These are phyloP conservation scores for Pythium monospermum DNA, from an alignment of 352 stramenopile genomes.

Conservation along the genomic window DNA sequence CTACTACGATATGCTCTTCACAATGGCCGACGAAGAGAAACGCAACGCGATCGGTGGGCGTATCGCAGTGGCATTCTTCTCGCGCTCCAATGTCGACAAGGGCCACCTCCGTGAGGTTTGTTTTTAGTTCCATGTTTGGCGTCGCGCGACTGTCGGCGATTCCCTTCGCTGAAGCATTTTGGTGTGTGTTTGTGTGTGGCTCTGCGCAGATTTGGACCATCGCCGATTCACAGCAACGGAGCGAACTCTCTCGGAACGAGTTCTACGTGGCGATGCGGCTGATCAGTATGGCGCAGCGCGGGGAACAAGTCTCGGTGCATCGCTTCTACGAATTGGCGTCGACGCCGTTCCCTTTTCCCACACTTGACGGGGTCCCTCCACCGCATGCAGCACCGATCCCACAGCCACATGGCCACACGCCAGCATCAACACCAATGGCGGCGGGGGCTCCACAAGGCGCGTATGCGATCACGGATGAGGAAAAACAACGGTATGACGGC, in stretches of 20 bases:
- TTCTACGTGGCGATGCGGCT: slow-evolving; percentile 86
- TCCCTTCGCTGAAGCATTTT: neutral
- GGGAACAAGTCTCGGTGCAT: slow-evolving; percentile 56
- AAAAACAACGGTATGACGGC: slow-evolving; percentile 87
- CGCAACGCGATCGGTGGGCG: slow-evolving; percentile 82
- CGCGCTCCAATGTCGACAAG: slow-evolving; percentile 88
- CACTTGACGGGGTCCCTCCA: slow-evolving; percentile 58
- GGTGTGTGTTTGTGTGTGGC: neutral
- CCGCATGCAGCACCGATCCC: slow-evolving; percentile 20
- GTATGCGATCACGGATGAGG: slow-evolving; percentile 86
- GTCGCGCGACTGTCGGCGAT: neutral
- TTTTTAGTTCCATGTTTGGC: no score
- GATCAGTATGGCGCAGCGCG: slow-evolving; percentile 78
- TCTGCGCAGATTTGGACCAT: slow-evolving; percentile 69
- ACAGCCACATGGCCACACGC: neutral
- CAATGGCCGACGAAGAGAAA: slow-evolving; percentile 80
- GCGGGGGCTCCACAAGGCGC: slow-evolving; percentile 6
- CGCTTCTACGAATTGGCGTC: slow-evolving; percentile 64
- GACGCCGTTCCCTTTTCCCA: slow-evolving; percentile 49
- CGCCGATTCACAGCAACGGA: slow-evolving; percentile 60
- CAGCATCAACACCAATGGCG: neutral
- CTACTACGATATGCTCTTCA: slow-evolving; percentile 91
- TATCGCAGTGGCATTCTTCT: slow-evolving; percentile 92
- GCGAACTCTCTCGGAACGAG: slow-evolving; percentile 69
- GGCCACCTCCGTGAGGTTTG: slow-evolving; percentile 61